phyloP scores from a whole-genome alignment of 257 asterid species.

The Solanum sitiens region DNA sequence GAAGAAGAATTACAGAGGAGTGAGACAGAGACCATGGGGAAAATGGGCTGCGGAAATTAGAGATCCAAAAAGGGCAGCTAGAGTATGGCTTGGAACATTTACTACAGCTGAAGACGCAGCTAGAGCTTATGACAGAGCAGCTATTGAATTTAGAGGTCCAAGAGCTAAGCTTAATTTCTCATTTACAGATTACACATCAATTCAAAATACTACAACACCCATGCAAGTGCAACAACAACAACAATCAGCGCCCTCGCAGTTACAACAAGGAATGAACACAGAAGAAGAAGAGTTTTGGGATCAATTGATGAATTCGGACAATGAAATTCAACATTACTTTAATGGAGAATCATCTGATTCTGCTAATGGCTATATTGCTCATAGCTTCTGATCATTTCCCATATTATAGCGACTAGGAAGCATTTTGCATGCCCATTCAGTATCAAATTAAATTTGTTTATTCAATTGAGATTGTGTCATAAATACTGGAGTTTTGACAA shows the following conservation, averaged over 20 bases:
- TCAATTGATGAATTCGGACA: slow-evolving; percentile 15
- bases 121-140: slow-evolving; percentile 70
- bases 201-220: not conserved
- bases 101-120: slow-evolving; percentile 75
- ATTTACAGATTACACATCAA: slow-evolving; percentile 41
- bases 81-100: slow-evolving; percentile 92
- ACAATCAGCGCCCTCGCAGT: not conserved
- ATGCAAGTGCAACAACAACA: not conserved
- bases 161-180: slow-evolving; percentile 76
- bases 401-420: too few species aligned
- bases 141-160: slow-evolving; percentile 80
- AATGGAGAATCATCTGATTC: slow-evolving; percentile 35
- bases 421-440: not conserved
- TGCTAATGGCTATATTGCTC: not conserved
- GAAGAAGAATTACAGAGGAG: slow-evolving; percentile 77
- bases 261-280: not conserved
- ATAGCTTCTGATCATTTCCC: not conserved
- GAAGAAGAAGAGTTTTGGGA: not conserved
- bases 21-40: slow-evolving; percentile 92
- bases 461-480: not conserved
- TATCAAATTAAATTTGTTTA: not conserved
- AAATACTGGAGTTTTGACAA: not conserved
- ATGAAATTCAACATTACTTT: slow-evolving; percentile 40
- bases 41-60: slow-evolving; percentile 92
- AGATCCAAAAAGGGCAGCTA: slow-evolving; percentile 67